Percentiles rank a stretch among this genome's conserved stretches.
phyloP scores from a whole-genome alignment of 768 basidiomycete species.

The Dictyophora rubrovolvata region DNA sequence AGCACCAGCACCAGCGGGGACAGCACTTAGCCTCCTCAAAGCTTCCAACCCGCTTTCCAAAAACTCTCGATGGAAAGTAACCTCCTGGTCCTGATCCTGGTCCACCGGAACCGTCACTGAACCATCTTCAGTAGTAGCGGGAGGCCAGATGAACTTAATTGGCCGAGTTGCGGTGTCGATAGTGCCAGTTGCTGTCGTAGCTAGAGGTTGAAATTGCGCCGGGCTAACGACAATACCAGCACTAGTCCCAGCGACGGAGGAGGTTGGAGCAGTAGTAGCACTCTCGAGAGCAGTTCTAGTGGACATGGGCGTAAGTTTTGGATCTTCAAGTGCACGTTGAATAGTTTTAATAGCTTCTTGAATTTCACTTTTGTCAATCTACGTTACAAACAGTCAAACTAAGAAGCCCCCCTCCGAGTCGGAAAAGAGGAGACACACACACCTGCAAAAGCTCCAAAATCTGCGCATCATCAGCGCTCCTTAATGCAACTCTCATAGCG shows the following conservation, averaged over 20 bases:
- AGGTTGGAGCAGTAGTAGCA: too few species aligned
- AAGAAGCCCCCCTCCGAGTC: too few species aligned
- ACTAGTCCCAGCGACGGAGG: too few species aligned
- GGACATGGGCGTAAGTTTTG: not conserved
- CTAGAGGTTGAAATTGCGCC: too few species aligned
- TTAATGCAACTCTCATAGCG: constrained; percentile 49
- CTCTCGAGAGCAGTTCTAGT: not conserved
- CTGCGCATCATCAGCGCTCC: constrained; percentile 48
- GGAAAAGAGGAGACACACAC: too few species aligned
- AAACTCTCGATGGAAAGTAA: constrained; percentile 59
- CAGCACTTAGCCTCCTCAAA: constrained; percentile 45
- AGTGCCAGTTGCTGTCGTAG: too few species aligned
- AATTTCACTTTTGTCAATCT: constrained; percentile 51
- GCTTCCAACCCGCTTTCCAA: constrained; percentile 66
- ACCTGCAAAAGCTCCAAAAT: constrained; percentile 53
- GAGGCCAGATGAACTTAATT: not conserved
- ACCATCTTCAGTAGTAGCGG: not conserved
- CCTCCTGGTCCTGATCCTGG: constrained; percentile 13
- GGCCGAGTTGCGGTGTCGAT: too few species aligned
- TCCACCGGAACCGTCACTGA: not conserved
- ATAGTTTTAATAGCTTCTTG: constrained; percentile 75
- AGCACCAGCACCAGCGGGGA: too few species aligned
- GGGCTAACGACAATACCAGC: too few species aligned
- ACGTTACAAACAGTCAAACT: not conserved
- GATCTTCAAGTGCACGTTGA: constrained; percentile 44